Conservation (phyloP, 768 basidiomycete genomes). For the Termitomyces sp. region DNA sequence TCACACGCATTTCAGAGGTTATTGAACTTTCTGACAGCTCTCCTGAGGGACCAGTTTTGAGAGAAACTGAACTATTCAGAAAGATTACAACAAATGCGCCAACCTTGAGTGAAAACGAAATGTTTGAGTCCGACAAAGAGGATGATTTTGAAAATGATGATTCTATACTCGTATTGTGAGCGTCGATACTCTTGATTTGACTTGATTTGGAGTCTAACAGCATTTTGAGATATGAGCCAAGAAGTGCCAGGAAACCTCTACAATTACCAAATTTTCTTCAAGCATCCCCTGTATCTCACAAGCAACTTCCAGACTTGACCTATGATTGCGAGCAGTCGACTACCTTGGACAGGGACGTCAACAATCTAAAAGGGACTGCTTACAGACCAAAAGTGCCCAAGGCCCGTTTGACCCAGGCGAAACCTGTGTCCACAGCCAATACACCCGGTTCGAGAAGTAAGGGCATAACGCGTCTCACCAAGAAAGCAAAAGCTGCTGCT, state of each 20-base stretch:
- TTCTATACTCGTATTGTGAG: constrained; percentile 34
- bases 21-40: constrained; percentile 25
- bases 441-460: constrained; percentile 1
- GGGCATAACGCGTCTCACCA: constrained; percentile 16
- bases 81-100: neutral
- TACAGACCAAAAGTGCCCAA: neutral
- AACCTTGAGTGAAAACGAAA: neutral
- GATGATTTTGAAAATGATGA: constrained; percentile 25
- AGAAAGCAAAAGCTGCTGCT: constrained; percentile 36
- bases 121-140: constrained; percentile 22
- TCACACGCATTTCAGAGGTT: constrained; percentile 11
- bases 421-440: neutral
- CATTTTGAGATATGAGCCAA: constrained; percentile 40
- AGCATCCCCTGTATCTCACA: constrained; percentile 8
- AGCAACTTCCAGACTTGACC: neutral
- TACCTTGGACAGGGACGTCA: neutral
- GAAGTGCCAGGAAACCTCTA: constrained; percentile 39
- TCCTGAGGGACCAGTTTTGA: constrained; percentile 5
- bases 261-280: constrained; percentile 12
- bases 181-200: neutral
- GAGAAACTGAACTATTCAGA: constrained; percentile 3
- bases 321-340: neutral
- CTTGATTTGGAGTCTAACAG: neutral
- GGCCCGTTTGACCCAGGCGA: neutral
- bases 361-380: neutral